Evolutionary conservation across 345 rosid genomes (phyloP), one percentile per base, ranked within the genome.

Genomic region (Xanthoceras sorbifolium): DNA sequence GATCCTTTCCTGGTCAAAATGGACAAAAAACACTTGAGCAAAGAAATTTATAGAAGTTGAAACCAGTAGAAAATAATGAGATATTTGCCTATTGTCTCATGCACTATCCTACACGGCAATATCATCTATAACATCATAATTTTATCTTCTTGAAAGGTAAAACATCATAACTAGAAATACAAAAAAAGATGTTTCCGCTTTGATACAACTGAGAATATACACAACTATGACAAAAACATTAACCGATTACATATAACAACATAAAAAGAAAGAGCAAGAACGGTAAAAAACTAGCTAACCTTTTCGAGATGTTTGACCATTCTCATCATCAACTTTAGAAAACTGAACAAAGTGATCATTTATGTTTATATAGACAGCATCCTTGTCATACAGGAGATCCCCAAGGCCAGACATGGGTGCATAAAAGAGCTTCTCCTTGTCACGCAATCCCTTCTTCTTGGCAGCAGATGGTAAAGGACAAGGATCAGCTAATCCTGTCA

Each of bases 381-480:
- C 99, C 79, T 93, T 93, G 81, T 96, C 98, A 83, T 93, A 96
- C 61, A 93, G 74, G 72, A 96, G 91, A 78, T 96, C 99, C 67
- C 99, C 99, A 78, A 93, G 85, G 65, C 99, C 97, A 42, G 98
- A 92, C 99, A 96, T 93, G 34, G 99, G 99, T 65, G 97, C 99
- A 90, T 96, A 90, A 84, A 92, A 91, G 64, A 92, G 87, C 77
- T 90, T 93, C 77, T 96, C 99, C 84, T 84, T 96, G 87, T 93
- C 98, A 29, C 93, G 90, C 78, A 96, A 84, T 26, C 94, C 93
- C 82, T 91, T 96, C 83, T 90, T 91, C 81, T 96, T 93, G 73
- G 88, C 90, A 78, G 93, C 90, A 75, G 99, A 93, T 69, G 99
- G 98, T 77, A 96, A 86, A 65, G 98, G 98, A 76, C 99, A 96